Evolutionary conservation across 2,329 filamentous ascomycete genomes (phyloP), one percentile per base, ranked within the genome.

Genomic region (Sordariomycetes sp.): DNA sequence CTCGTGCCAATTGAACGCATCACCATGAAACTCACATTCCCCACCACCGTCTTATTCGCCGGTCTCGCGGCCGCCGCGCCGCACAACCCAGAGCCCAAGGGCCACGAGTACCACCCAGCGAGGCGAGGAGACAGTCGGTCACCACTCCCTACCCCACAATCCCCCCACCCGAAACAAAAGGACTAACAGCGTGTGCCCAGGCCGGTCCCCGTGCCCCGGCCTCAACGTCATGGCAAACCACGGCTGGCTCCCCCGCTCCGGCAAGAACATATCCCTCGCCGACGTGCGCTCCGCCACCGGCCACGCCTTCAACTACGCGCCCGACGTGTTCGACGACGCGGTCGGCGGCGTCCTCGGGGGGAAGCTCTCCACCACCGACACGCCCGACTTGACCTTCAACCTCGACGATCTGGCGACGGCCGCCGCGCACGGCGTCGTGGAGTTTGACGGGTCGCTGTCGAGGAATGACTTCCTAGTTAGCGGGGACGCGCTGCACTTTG

Each of bases 371-470:
- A 63, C 62, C 2, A 63, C 61, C 10, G 57, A 57, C 20, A 57
- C n/a, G n/a, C 37, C 37, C 14, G 18, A 14, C 37, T 16, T 4
- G 14, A 43, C 14, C 37, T 43, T 43, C 37, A 6, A 43, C 14
- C 37, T 43, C 14, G 14, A 43, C 14, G 37, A 16, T n/a, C 37
- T 43, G 18, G 14, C 5, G 14, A 4, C 37, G 18, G 37, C 12
- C 14, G 14, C 37, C 59, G 48, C 28, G 59, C 37, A 59, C 14
- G 37, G 12, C 37, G 12, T 4, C 18, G 68, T 70, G 54, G 68
- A 69, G 46, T 65, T 69, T 58, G 68, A 69, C 58, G 68, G 66
- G 35, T 66, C 64, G 50, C 59, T 70, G 1, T 65, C 61, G 59
- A 62, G 68, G 32, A 62, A 64, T 46, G 68, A 69, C 54, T 24